Percentiles rank a stretch among this genome's conserved stretches.
Conservation (phyloP, 495 filamentous ascomycete genomes). For the Haplographium delicatum region DNA sequence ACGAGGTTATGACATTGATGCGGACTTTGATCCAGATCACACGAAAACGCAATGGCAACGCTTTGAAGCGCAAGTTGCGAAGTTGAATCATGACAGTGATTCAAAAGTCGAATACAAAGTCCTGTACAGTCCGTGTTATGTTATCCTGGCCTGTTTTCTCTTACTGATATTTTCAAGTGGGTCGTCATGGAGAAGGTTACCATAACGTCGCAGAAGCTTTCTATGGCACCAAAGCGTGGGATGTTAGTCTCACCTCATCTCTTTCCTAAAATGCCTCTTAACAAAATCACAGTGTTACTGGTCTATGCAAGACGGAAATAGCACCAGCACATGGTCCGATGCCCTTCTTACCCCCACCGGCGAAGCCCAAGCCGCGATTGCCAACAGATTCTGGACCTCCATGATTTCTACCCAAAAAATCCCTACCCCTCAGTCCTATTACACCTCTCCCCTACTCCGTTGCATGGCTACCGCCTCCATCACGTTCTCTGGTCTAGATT, state of each 20-base stretch:
- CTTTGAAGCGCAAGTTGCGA: conserved; percentile 52
- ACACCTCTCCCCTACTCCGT: conserved; percentile 62
- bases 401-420: conserved; percentile 47
- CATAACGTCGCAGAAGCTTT: conserved; percentile 61
- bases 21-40: conserved; percentile 28
- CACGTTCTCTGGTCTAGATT: conserved; percentile 51
- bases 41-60: conserved; percentile 60
- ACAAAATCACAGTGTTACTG: conserved; percentile 56
- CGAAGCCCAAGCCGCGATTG: conserved; percentile 52
- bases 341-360: conserved; percentile 60
- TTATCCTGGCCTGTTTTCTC: too few relatives aligned
- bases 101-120: conserved; percentile 58
- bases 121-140: conserved; percentile 46
- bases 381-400: conserved; percentile 59
- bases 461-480: conserved; percentile 59
- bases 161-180: conserved; percentile 31
- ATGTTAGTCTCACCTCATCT: conserved; percentile 38
- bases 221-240: conserved; percentile 65
- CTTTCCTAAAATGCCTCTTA: not conserved
- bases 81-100: conserved; percentile 46
- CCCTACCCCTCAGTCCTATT: conserved; percentile 60
- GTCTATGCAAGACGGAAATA: conserved; percentile 64
- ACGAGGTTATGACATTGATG: conserved; percentile 48
- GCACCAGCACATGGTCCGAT: conserved; percentile 61
- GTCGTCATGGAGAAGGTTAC: conserved; percentile 66